Base-by-base conservation (phyloP, 1,284 basidiomycete genomes). In the Dichomitus squalens region DNA sequence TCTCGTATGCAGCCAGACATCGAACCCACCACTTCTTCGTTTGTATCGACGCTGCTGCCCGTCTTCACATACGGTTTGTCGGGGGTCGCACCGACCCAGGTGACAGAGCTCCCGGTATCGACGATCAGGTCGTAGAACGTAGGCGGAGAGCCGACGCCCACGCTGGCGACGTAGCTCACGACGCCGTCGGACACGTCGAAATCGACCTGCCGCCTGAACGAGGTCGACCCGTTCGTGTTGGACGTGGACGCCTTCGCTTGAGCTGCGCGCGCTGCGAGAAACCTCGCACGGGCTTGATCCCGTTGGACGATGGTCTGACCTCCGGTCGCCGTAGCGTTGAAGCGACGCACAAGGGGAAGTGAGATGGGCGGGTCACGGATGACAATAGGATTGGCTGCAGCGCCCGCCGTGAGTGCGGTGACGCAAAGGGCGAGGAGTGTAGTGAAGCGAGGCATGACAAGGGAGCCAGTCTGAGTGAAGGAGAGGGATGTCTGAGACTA, bases 11-110 rank as follows among this genome's bases (percentile, higher is more conserved):
- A n/a, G 29, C 16, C 9, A 11, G 20, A 3, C 23, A 18, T 5
- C 2, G 4, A 7, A 53, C 61, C 2, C 47, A 61, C 64, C 48
- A 65, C 64, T 16, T 52, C 40, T 29, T 61, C 41, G 5, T 49
- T 46, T 0, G 64, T 65, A 6, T 34, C 25, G 70, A 41, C 11
- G 7, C 29, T 16, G 52, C 78, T 81, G 38, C 80, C 77, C 56
- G 69, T 84, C 52, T 58, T 55, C 23, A 68, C 66, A 59, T 12
- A 51, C 8, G 3, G 35, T 20, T 12, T 46, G 49, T 20, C 49
- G 38, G n/a, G n/a, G n/a, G n/a, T n/a, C 20, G 84, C 80, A n/a
- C 84, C 84, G 39, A 86, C 72, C 85, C 85, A 87, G n/a, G 83
- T 86, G 72, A 84, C 84, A 29, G 83, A 84, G 18, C 59, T 61